Evolutionary conservation across 306 rosid species (phyloP).

Genomic region (Leucaena leucocephala): DNA sequence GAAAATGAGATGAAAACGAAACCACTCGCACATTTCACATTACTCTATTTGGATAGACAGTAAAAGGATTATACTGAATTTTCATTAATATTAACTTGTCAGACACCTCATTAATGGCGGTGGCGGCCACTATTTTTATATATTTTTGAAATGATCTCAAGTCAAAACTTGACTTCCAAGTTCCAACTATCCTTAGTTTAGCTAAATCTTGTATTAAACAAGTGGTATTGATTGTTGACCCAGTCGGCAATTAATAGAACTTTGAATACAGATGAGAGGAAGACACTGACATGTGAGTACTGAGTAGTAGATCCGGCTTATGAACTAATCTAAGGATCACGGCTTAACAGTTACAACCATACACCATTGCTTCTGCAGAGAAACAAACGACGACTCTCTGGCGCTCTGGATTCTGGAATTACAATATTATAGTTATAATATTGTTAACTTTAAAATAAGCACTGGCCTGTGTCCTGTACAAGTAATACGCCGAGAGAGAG

Average conservation of each 20-base stretch:
- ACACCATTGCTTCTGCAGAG: no score
- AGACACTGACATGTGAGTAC: no score
- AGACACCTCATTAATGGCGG: background rate
- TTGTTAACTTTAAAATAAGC: no score
- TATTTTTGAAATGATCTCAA: background rate
- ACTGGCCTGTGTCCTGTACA: background rate
- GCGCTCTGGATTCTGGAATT: no score
- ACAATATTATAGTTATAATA: no score
- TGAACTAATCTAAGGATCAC: no score
- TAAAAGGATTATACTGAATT: background rate
- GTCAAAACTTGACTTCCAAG: background rate
- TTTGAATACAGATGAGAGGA: no score
- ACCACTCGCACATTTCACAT: background rate
- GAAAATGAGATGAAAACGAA: background rate
- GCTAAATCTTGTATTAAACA: background rate
- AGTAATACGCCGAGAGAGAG: background rate
- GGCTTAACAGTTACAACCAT: no score
- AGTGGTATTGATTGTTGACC: no score
- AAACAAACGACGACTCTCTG: no score
- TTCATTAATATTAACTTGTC: background rate
- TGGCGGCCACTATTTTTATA: background rate
- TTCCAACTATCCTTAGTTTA: background rate
- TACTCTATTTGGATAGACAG: background rate
- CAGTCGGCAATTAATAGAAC: no score
- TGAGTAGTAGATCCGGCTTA: no score